Base-by-base conservation (phyloP, 345 rosid species). In the Combretum micranthum region DNA sequence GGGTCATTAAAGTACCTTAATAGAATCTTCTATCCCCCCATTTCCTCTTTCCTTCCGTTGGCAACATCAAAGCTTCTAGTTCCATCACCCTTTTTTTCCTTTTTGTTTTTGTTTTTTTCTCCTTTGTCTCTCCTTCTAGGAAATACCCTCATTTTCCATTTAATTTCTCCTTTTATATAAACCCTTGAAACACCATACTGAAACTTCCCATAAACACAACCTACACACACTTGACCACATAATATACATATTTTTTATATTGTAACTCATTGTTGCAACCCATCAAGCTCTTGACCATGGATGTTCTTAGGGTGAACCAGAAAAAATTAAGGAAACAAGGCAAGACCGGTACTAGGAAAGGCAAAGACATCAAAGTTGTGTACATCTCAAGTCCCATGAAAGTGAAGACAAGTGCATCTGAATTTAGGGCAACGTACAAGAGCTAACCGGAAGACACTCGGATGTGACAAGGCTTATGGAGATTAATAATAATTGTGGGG, bases 361-460 rank as follows among this genome's bases (percentile, higher is more conserved):
- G 8, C 44, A 73, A 77, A 32, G 80, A 45, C 2, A 56, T 90
- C 68, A 89, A 86, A 70, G 90, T 89, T 26, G 87, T 86, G 53
- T 84, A 89, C 74, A 89, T 89, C 20, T 89, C 92, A 0, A 86
- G 72, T 65, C 95, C 97, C 22, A 76, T 86, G 90, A 89, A 71
- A 73, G 80, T 89, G n/a, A 37, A 72, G 50, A 82, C 86, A 12
- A 77, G 83, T 51, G 92, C 95, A 3, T 76, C 97, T 0, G 65
- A 82, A 53, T 89, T 89, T 18, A 78, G 97, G 65, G 92, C 85
- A 61, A 69, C 20, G 97, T 89, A 6, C 95, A 89, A 65, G 84
- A 86, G 52, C 97, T 89, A 57, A 89, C 97, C 13, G 95, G 97
- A 0, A 83, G 85, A 61, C 83, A 89, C 66, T 87, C 96, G 16